A percentile compares a stretch with the other conserved stretches of the same genome.
These are phyloP conservation scores for Fusarium chuoi DNA, from an alignment of 2,329 filamentous ascomycete species.

Conservation along the genomic window DNA sequence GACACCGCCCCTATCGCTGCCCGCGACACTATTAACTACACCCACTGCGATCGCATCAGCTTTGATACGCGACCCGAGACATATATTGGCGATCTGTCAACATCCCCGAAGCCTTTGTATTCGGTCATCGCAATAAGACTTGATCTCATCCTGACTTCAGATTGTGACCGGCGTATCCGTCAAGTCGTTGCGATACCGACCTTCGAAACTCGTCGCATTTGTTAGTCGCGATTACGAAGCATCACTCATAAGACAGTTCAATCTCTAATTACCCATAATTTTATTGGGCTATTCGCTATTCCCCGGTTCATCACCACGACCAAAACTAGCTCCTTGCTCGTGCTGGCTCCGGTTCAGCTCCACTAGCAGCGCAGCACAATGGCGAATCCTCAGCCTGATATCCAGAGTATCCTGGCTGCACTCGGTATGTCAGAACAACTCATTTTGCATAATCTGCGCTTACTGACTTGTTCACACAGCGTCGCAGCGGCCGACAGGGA, in stretches of 20 bases:
- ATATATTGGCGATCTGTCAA: conserved; percentile 34
- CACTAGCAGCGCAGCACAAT: conserved; percentile 30
- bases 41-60: conserved; percentile 20
- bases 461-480: conserved; percentile 48
- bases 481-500: conserved; percentile 55
- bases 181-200: conserved; percentile 13
- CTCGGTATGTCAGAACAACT: conserved; percentile 52
- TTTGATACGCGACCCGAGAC: conserved; percentile 24
- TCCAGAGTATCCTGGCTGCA: conserved; percentile 59
- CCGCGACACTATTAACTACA: conserved; percentile 16
- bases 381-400: conserved; percentile 44
- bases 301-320: not conserved
- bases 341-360: conserved; percentile 19
- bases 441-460: conserved; percentile 9
- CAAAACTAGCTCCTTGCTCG: conserved; percentile 17
- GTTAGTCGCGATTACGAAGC: conserved; percentile 8
- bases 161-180: conserved; percentile 35
- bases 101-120: conserved; percentile 13
- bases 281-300: not conserved
- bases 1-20: conserved; percentile 29
- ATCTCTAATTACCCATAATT: not conserved
- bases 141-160: conserved; percentile 20
- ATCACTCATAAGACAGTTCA: not conserved
- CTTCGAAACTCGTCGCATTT: not conserved
- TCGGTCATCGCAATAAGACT: conserved; percentile 35